Conservation (phyloP, 2,329 filamentous ascomycete species). For the Paraconiothyrium sp. region DNA sequence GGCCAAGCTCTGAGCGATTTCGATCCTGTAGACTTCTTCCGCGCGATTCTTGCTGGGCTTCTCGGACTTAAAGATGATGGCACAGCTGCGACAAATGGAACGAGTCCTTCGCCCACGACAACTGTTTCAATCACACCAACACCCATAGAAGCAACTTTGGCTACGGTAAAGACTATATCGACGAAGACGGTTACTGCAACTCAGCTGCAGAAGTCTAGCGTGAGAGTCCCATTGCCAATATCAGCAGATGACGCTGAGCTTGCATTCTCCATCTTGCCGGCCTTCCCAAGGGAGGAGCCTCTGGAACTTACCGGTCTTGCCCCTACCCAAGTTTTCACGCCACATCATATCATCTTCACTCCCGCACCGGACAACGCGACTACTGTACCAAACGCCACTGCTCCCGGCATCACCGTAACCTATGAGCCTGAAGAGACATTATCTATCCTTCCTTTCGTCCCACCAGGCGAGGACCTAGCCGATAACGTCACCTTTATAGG, state of each 20-base stretch:
- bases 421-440: background rate
- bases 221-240: background rate
- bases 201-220: background rate
- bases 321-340: background rate
- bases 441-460: slow-evolving; percentile 9
- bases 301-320: slow-evolving; percentile 2
- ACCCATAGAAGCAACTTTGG: background rate
- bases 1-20: slow-evolving; percentile 18
- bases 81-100: background rate
- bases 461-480: background rate
- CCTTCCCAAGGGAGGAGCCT: background rate
- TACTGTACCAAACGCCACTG: background rate
- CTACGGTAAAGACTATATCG: background rate
- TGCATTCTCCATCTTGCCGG: slow-evolving; percentile 4
- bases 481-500: slow-evolving; percentile 8
- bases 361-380: background rate
- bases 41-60: slow-evolving; percentile 14
- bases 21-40: slow-evolving; percentile 16
- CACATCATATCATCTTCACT: background rate
- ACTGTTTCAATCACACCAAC: slow-evolving; percentile 14
- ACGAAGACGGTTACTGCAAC: slow-evolving; percentile 8
- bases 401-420: background rate
- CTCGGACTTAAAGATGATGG: slow-evolving; percentile 5
- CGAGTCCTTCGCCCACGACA: slow-evolving; percentile 1
- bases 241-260: background rate